Conservation (phyloP, 495 filamentous ascomycete species). For the Podospora appendiculata region DNA sequence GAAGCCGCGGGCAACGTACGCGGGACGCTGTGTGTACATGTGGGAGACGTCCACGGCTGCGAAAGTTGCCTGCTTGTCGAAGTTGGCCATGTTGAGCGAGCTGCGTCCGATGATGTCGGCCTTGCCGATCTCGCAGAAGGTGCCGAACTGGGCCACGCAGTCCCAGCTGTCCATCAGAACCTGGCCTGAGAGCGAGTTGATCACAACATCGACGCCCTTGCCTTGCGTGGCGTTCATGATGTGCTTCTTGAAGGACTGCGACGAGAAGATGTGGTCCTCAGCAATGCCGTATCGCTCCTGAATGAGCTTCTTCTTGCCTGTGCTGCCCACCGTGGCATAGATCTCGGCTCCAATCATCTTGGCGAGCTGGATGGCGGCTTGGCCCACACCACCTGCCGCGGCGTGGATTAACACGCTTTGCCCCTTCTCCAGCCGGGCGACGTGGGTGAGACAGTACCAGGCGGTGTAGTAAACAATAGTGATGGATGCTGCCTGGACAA, state of each 20-base stretch:
- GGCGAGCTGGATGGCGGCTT: slow-evolving; percentile 44
- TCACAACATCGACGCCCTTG: slow-evolving; percentile 44
- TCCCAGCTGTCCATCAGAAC: slow-evolving; percentile 38
- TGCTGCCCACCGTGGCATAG: slow-evolving; percentile 31
- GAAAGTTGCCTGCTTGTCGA: slow-evolving; percentile 19
- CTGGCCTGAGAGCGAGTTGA: slow-evolving; percentile 48
- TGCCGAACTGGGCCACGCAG: slow-evolving; percentile 39
- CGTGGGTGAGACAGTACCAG: slow-evolving; percentile 23
- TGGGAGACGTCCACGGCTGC: slow-evolving; percentile 25
- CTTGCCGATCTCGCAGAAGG: slow-evolving; percentile 45
- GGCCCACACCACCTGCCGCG: slow-evolving; percentile 41
- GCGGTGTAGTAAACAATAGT: slow-evolving; percentile 26
- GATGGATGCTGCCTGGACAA: slow-evolving; percentile 20
- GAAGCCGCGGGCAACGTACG: neutral
- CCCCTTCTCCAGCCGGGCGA: slow-evolving; percentile 26
- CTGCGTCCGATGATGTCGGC: slow-evolving; percentile 17
- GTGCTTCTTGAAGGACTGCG: slow-evolving; percentile 12
- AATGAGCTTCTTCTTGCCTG: slow-evolving; percentile 40
- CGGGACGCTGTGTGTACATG: slow-evolving; percentile 35
- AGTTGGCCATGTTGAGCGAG: slow-evolving; percentile 27
- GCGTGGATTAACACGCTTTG: slow-evolving; percentile 49
- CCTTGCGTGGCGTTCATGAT: slow-evolving; percentile 32
- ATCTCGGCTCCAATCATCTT: slow-evolving; percentile 43
- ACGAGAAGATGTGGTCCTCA: slow-evolving; percentile 41
- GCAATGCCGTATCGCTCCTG: slow-evolving; percentile 36